These are phyloP conservation scores for Juglanconis sp. DNA, from an alignment of 2,329 filamentous ascomycete genomes.

Conservation along the genomic window DNA sequence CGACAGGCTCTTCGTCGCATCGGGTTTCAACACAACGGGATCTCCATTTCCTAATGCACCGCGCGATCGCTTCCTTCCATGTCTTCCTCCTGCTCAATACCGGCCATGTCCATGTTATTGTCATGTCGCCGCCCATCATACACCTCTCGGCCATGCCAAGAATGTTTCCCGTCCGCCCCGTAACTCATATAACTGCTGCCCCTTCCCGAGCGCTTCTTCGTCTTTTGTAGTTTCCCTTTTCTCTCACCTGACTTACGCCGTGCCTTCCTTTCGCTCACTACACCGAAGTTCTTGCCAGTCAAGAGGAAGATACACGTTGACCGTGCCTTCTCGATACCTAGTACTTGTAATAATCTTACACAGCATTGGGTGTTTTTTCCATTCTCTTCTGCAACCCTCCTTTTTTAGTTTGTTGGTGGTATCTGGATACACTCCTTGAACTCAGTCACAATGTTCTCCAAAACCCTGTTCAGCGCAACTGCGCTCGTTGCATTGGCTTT, in stretches of 20 bases:
- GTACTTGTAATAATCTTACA: constrained; percentile 14
- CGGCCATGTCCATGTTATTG: constrained; percentile 9
- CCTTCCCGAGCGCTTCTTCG: constrained; percentile 3
- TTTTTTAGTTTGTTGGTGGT: neutral
- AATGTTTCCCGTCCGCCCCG: constrained; percentile 1
- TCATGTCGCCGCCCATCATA: constrained; percentile 7
- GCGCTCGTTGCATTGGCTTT: constrained; percentile 26
- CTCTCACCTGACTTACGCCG: constrained; percentile 13
- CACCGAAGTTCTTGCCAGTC: constrained; percentile 23
- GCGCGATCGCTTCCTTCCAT: constrained; percentile 2
- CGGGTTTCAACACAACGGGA: constrained; percentile 30
- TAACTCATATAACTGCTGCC: constrained; percentile 15
- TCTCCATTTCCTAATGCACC: constrained; percentile 22
- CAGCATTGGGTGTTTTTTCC: constrained; percentile 6
- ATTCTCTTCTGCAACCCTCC: constrained; percentile 12
- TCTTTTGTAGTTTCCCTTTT: neutral
- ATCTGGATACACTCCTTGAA: neutral
- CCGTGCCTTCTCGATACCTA: constrained; percentile 25
- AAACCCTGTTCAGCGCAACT: constrained; percentile 25
- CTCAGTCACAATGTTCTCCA: constrained; percentile 26
- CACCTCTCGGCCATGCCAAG: constrained; percentile 13
- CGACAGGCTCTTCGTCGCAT: constrained; percentile 18
- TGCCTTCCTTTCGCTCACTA: constrained; percentile 16
- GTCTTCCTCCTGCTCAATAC: constrained; percentile 4
- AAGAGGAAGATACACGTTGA: constrained; percentile 32